Evolutionary conservation across 208 protist species (phyloP).

Genomic region (Balamuthia mandrillaris): DNA sequence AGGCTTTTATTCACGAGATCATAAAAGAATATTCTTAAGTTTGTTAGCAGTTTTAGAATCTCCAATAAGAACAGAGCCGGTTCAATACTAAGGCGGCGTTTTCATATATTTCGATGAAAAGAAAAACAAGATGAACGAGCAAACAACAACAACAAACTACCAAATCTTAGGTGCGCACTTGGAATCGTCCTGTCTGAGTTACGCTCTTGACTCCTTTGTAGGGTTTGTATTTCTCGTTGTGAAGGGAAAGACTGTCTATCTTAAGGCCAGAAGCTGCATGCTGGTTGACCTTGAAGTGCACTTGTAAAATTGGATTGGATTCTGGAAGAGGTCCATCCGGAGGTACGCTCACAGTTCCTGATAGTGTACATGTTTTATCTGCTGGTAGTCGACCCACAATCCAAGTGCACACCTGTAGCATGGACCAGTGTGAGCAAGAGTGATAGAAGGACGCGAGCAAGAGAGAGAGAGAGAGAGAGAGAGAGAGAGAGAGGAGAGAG

Average conservation of each 20-base stretch:
- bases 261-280: neutral
- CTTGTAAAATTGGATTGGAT: neutral
- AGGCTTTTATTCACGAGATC: conserved; percentile 9
- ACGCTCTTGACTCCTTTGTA: conserved; percentile 61
- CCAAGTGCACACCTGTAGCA: conserved; percentile 28
- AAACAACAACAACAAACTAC: no score
- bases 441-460: neutral
- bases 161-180: conserved; percentile 53
- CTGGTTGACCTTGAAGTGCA: conserved; percentile 8
- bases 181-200: conserved; percentile 57
- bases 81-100: no score
- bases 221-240: conserved; percentile 62
- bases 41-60: no score
- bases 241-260: conserved; percentile 44
- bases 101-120: no score
- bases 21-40: conserved; percentile 20
- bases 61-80: no score
- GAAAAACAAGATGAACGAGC: no score
- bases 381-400: conserved; percentile 50
- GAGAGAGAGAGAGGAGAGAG: neutral
- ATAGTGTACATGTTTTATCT: conserved; percentile 37
- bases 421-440: neutral
- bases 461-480: neutral
- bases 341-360: conserved; percentile 27
- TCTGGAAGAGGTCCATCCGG: conserved; percentile 28